These are phyloP conservation scores for Linum tenue DNA, from an alignment of 345 rosid genomes.

Conservation along the genomic window DNA sequence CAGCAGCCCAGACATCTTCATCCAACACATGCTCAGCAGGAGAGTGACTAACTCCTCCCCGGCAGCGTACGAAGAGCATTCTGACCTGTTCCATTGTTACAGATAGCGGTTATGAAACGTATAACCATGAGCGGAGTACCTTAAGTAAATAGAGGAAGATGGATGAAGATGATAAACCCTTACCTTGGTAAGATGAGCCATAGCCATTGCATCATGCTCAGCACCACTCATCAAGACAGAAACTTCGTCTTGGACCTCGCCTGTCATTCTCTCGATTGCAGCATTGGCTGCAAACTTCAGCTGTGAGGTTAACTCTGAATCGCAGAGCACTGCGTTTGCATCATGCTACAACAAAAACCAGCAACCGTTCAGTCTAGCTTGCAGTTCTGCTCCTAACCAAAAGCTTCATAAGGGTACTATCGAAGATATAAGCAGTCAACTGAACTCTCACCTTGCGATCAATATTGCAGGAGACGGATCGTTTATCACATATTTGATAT, in stretches of 20 bases:
- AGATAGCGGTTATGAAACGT: not conserved
- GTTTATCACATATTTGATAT: constrained; percentile 66
- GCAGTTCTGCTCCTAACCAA: not conserved
- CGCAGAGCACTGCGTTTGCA: constrained; percentile 73
- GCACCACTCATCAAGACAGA: constrained; percentile 95
- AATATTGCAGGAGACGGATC: constrained; percentile 69
- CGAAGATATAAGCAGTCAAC: not conserved
- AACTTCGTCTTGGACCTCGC: constrained; percentile 53
- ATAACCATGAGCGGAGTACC: not conserved
- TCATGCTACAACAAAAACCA: constrained; percentile 50
- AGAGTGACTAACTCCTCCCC: constrained; percentile 92
- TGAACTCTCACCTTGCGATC: constrained; percentile 60
- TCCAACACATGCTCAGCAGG: constrained; percentile 83
- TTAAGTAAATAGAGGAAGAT: no score
- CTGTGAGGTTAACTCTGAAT: constrained; percentile 47
- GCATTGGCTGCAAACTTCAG: constrained; percentile 61
- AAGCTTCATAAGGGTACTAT: not conserved
- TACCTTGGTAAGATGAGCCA: constrained; percentile 86
- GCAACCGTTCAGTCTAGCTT: no score
- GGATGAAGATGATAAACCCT: not conserved
- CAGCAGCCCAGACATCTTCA: constrained; percentile 93
- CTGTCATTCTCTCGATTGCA: constrained; percentile 58
- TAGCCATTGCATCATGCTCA: constrained; percentile 98
- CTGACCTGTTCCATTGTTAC: constrained; percentile 42
- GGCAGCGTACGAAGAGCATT: constrained; percentile 91